Conservation (phyloP, 2,329 filamentous ascomycete species). For the Colletotrichum sp. region DNA sequence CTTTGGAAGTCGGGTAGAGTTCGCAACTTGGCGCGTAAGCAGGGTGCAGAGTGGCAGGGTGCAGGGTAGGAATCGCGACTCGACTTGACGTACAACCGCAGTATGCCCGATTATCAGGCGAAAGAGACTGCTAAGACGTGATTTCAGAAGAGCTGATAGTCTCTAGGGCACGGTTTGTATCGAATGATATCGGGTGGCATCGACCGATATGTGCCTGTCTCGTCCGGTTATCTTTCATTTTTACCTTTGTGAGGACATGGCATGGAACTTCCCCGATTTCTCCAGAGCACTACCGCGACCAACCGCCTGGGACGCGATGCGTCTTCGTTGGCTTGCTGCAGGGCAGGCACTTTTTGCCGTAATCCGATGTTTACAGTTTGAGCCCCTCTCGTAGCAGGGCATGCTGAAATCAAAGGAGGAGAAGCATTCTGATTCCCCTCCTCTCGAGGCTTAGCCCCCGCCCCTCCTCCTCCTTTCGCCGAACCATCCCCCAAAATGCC, state of each 20-base stretch:
- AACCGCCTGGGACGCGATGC: background rate
- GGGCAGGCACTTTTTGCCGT: background rate
- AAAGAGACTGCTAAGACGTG: background rate
- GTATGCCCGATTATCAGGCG: background rate
- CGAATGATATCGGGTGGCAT: background rate
- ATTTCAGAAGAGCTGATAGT: background rate
- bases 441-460: background rate
- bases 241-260: background rate
- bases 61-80: background rate
- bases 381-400: background rate
- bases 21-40: background rate
- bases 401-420: background rate
- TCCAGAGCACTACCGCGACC: background rate
- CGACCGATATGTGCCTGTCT: background rate
- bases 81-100: background rate
- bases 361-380: constrained; percentile 16
- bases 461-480: background rate
- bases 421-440: background rate
- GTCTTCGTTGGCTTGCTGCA: background rate
- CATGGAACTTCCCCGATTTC: background rate
- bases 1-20: background rate
- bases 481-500: background rate
- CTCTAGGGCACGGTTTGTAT: background rate
- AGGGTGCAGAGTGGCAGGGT: background rate
- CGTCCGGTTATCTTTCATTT: background rate